These are phyloP conservation scores for Pythium myriotylum DNA, from an alignment of 352 stramenopile species.

Conservation along the genomic window DNA sequence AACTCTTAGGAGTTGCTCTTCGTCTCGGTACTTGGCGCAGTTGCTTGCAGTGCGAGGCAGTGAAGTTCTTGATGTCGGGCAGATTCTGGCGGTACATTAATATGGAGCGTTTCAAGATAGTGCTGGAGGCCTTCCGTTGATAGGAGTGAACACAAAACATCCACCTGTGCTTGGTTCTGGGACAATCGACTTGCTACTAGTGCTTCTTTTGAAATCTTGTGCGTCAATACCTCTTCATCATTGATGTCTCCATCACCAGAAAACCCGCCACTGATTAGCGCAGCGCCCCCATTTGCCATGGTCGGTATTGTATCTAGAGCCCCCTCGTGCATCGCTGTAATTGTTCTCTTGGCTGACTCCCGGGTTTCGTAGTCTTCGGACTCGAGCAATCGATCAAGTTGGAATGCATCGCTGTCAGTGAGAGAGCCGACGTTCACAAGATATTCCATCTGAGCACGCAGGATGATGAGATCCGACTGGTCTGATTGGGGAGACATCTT, in stretches of 20 bases:
- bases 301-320: conserved; percentile 36
- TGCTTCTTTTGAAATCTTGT: conserved; percentile 8
- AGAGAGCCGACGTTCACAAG: conserved; percentile 67
- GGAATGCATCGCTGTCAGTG: conserved; percentile 68
- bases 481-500: not conserved
- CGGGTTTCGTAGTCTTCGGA: conserved; percentile 49
- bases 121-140: conserved; percentile 72
- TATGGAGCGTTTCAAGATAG: conserved; percentile 61
- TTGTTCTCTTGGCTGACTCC: conserved; percentile 61
- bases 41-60: conserved; percentile 65
- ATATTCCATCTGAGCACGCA: conserved; percentile 78
- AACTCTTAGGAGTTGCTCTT: too few species aligned
- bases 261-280: conserved; percentile 42
- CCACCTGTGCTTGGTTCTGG: conserved; percentile 49
- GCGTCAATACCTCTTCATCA: not conserved
- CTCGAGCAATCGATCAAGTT: conserved; percentile 63
- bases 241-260: conserved; percentile 19
- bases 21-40: conserved; percentile 23
- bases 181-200: conserved; percentile 11
- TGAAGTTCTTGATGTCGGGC: conserved; percentile 69
- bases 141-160: conserved; percentile 82
- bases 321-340: conserved; percentile 59
- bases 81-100: conserved; percentile 42
- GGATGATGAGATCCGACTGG: conserved; percentile 38
- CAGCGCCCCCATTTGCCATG: conserved; percentile 19